Evolutionary conservation across 768 basidiomycete genomes (phyloP).

Genomic region (Tephrocybe rancida): DNA sequence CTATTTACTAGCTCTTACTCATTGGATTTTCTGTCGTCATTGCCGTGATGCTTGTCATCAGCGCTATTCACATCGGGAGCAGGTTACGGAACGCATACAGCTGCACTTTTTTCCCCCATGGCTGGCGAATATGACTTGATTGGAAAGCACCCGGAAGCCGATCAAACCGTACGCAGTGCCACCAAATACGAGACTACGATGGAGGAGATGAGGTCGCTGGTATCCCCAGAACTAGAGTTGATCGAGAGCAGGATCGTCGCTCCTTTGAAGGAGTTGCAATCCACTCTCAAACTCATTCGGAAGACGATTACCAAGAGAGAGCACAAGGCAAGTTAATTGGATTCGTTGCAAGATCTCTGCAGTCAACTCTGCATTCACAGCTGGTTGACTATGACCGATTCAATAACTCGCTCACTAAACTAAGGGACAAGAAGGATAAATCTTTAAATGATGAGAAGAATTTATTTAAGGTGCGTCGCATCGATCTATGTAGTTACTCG

Average conservation of each 20-base stretch:
- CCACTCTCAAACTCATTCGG: conserved; percentile 83
- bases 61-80: conserved; percentile 70
- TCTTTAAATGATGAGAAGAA: conserved; percentile 95
- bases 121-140: conserved; percentile 78
- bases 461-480: conserved; percentile 79
- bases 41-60: conserved; percentile 22
- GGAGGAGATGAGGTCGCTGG: conserved; percentile 79
- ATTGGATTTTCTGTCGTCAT: not conserved
- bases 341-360: not conserved
- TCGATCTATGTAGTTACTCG: not conserved
- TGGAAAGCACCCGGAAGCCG: conserved; percentile 76
- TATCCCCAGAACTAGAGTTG: conserved; percentile 91
- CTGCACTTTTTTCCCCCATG: conserved; percentile 64
- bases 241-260: conserved; percentile 85
- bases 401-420: conserved; percentile 94
- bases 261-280: conserved; percentile 89
- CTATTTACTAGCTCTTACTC: not conserved
- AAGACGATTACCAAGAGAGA: conserved; percentile 97
- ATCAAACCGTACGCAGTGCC: conserved; percentile 78
- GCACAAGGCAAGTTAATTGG: conserved; percentile 72
- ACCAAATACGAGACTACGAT: conserved; percentile 70
- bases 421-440: conserved; percentile 99
- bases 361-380: conserved; percentile 33
- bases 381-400: conserved; percentile 93
- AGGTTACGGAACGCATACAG: conserved; percentile 66